phyloP scores from a whole-genome alignment of 108 stramenopile genomes.

The Conticribra guillardii region DNA sequence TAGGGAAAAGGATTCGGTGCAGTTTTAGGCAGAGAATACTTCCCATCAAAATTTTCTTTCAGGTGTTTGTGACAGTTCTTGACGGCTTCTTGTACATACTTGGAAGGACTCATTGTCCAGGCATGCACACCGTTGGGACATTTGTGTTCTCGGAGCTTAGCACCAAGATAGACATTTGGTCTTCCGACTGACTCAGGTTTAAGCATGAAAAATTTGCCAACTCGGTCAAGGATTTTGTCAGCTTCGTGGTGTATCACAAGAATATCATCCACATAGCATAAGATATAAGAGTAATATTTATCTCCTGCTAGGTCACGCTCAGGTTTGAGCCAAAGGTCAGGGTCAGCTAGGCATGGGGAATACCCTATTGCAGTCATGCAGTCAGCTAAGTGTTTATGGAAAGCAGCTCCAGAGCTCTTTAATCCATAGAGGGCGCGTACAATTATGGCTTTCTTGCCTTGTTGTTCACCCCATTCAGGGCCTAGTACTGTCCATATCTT shows the following conservation, averaged over 20 bases:
- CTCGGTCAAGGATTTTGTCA: not conserved
- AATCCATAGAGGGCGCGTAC: constrained; percentile 23
- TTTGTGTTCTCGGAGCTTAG: no score
- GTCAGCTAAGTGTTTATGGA: no score
- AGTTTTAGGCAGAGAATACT: not conserved
- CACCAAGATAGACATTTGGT: no score
- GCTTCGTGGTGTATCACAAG: no score
- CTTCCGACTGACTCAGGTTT: no score
- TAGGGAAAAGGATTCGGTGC: no score
- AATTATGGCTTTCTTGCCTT: constrained; percentile 13
- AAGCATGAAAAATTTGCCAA: no score
- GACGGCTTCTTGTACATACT: constrained; percentile 29
- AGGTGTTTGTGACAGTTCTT: constrained; percentile 12
- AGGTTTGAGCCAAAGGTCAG: constrained; percentile 47
- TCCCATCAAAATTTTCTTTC: no score
- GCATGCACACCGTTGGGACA: no score
- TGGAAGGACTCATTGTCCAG: constrained; percentile 22
- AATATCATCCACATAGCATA: no score
- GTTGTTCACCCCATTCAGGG: constrained; percentile 33
- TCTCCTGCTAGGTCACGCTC: not conserved
- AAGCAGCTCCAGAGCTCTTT: no score
- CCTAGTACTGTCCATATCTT: constrained; percentile 35
- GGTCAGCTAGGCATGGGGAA: constrained; percentile 21
- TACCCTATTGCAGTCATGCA: constrained; percentile 34
- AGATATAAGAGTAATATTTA: constrained; percentile 53